Evolutionary conservation across 164 flowering plant species (phyloP).

Genomic region (Kalanchoe fedtschenkoi): DNA sequence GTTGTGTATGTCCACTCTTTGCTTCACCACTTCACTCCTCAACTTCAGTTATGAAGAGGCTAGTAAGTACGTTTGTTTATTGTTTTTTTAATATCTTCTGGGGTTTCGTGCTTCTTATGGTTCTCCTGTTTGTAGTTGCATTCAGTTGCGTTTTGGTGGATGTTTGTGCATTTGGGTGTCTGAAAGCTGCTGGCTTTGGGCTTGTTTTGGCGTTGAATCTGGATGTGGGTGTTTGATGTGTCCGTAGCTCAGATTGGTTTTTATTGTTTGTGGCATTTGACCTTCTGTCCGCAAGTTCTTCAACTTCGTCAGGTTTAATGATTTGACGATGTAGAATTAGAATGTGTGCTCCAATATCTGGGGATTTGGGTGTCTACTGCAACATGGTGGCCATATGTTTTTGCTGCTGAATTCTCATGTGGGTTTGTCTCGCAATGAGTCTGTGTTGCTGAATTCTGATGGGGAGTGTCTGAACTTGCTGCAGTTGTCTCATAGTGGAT

Average conservation of each 20-base stretch:
- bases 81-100: too few species aligned
- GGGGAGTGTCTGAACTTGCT: too few species aligned
- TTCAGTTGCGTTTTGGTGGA: not conserved
- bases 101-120: too few species aligned
- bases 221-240: not conserved
- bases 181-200: not conserved
- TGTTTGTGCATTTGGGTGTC: constrained; percentile 4
- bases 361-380: not conserved
- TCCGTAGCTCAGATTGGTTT: not conserved
- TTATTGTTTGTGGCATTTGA: not conserved
- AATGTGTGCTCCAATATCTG: not conserved
- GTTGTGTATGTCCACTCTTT: not conserved
- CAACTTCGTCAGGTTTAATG: not conserved
- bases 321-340: not conserved
- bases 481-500: too few species aligned
- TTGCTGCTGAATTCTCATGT: not conserved
- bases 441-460: not conserved
- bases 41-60: not conserved
- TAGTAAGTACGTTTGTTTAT: constrained; percentile 2
- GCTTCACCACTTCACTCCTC: not conserved
- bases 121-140: not conserved
- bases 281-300: not conserved
- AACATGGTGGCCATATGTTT: too few species aligned
- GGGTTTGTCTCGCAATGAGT: not conserved
- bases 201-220: not conserved